Evolutionary conservation across 2,329 filamentous ascomycete genomes (phyloP).

Genomic region (Trichophyton benhamiae): DNA sequence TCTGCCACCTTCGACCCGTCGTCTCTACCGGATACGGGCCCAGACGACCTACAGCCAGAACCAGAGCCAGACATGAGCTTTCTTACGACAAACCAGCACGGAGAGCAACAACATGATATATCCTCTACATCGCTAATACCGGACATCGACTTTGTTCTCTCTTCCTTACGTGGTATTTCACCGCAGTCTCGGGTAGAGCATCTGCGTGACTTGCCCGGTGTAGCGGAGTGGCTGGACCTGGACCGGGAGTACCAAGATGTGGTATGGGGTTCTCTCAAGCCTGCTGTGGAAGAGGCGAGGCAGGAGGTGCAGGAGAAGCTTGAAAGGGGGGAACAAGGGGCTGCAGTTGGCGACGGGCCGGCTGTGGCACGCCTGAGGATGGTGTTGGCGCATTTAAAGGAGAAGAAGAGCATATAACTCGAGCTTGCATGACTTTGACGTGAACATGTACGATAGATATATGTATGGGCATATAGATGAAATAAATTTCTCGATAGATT

Average conservation of each 20-base stretch:
- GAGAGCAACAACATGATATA: conserved; percentile 15
- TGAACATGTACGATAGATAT: background rate
- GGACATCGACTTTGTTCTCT: conserved; percentile 12
- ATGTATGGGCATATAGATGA: too few species aligned
- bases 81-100: conserved; percentile 13
- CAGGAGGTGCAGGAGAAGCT: conserved; percentile 11
- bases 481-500: too few species aligned
- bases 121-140: conserved; percentile 10
- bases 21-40: conserved; percentile 17
- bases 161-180: background rate
- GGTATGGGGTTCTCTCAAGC: conserved; percentile 14
- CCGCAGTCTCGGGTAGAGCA: background rate
- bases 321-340: conserved; percentile 2
- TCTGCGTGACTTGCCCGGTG: conserved; percentile 9
- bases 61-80: conserved; percentile 12
- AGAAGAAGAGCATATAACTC: background rate
- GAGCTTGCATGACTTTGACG: background rate
- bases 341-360: conserved; percentile 9
- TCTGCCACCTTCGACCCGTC: conserved; percentile 21
- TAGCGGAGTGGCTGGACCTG: conserved; percentile 14
- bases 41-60: conserved; percentile 14
- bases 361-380: conserved; percentile 14
- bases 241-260: conserved; percentile 13
- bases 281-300: conserved; percentile 12
- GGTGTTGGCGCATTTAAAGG: conserved; percentile 13